Base-by-base conservation (phyloP, 805 yeast species). In the Cyberlindnera japonica region DNA sequence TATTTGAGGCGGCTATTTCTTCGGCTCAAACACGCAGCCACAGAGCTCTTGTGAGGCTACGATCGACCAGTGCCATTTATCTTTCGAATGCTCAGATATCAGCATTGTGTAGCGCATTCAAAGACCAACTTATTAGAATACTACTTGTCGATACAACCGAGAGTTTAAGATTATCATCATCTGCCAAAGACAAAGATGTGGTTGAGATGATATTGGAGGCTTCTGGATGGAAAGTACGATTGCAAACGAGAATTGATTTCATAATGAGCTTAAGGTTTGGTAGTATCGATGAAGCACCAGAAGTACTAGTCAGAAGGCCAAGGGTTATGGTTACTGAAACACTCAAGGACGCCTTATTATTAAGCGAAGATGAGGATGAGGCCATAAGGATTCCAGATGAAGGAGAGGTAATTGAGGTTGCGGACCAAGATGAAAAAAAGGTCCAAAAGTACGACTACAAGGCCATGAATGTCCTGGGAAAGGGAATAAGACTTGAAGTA, bases 401-500 rank as follows among this genome's bases (percentile, higher is more conserved):
- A 41, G 54, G 37, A 21, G 53, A 44, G 34, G 22, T 28, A 5
- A 25, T 34, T 7, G 30, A 21, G 1, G 23, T n/a, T 1, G 24
- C 31, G 12, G 12, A 28, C 6, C 35, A 33, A 5, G 59, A 53
- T 10, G 33, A 31, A 18, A 55, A 56, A 29, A 40, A 33, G 20
- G 37, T 45, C 1, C 50, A 49, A 24, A 50, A 44, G 27, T 52
- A 48, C 38, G 47, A 39, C 20, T 56, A 55, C 40, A 44, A 41
- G 12, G 39, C 33, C 19, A 22, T 37, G 15, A 41, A 14, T 4
- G 41, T 51, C 1, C 36, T 49, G 6, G 49, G 44, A 4, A 38
- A 29, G 29, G 53, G 57, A 8, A 24, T 56, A 2, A 35, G 46
- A n/a, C 39, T 55, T 21, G 55, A 55, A 33, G 49, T 56, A 3